Base-by-base conservation (phyloP, 352 stramenopile genomes). In the Pythium folliculosum region DNA sequence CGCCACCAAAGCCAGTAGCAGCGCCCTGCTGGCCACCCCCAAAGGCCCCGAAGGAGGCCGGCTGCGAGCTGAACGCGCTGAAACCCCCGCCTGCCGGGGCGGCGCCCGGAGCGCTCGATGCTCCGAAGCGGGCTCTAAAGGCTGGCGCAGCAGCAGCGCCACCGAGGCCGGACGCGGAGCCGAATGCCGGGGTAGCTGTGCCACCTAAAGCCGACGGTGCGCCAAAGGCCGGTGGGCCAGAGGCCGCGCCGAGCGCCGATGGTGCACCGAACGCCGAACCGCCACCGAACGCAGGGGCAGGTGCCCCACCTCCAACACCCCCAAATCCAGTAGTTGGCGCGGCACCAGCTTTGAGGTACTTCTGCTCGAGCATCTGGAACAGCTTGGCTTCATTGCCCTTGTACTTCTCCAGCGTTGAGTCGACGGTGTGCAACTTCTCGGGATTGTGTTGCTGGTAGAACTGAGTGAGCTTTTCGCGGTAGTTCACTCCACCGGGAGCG, bases 371-470 rank as follows among this genome's bases (percentile, higher is more conserved):
- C 81, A 90, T 90, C 14, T 71, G 67, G 67, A 92, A 92, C 16
- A 92, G 65, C 49, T 75, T 79, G 35, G 79, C 74, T 70, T 92
- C 84, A 5, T 86, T 76, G 12, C 84, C 84, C 67, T 84, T 85
- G 68, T 92, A 92, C 67, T 91, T 91, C 59, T 81, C 80, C 56
- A 92, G 63, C 5, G 83, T 91, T 10, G 79, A 59, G 55, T 91
- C 82, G 40, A 92, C 82, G 16, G 84, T 82, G 48, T 71, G 82
- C 44, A 92, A 63, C 65, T 92, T 92, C 8, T 78, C 71, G 5
- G 82, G 84, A 54, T 92, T 91, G 71, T 90, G 69, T 50, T 91
- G 76, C 68, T 91, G 81, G 65, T 92, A 92, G 47, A 92, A 92
- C 37, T 81, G 71, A 23, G 75, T 62, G 12, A 92, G 63, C 12